Percentiles rank a stretch among this genome's conserved stretches.
phyloP scores from a whole-genome alignment of 192 early-diverging fungal species.

The Linnemannia exigua region DNA sequence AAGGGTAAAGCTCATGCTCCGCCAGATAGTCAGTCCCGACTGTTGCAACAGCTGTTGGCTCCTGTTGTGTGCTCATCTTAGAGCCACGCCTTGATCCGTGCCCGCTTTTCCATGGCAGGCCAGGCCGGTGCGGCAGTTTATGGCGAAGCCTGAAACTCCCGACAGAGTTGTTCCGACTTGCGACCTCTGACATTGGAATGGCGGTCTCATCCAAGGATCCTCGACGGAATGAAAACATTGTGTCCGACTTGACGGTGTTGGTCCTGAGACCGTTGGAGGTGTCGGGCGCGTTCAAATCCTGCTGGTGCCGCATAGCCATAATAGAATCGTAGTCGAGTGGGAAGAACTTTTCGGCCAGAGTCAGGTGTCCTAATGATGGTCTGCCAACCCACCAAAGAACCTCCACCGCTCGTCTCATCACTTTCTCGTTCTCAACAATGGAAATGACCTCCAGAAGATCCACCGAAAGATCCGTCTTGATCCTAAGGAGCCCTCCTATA shows the following conservation, averaged over 20 bases:
- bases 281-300: neutral
- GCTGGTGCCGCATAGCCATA: slow-evolving; percentile 22
- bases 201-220: slow-evolving; percentile 25
- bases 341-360: slow-evolving; percentile 32
- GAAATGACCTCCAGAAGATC: slow-evolving; percentile 70
- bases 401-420: slow-evolving; percentile 50
- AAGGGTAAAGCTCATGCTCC: slow-evolving; percentile 54
- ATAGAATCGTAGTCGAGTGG: slow-evolving; percentile 42
- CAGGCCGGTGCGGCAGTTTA: slow-evolving; percentile 15
- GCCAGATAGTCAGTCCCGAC: slow-evolving; percentile 22
- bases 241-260: slow-evolving; percentile 26
- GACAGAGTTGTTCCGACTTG: neutral
- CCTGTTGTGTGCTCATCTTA: neutral
- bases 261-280: neutral
- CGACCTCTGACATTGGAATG: neutral
- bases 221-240: slow-evolving; percentile 23
- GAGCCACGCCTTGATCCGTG: neutral
- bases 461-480: slow-evolving; percentile 63
- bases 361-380: slow-evolving; percentile 33
- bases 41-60: slow-evolving; percentile 7
- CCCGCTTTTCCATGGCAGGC: slow-evolving; percentile 14
- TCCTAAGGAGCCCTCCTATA: slow-evolving; percentile 59
- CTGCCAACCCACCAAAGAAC: slow-evolving; percentile 55
- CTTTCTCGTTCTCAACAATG: slow-evolving; percentile 51
- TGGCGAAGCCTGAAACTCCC: slow-evolving; percentile 19